These are phyloP conservation scores for Colletotrichum godetiae DNA, from an alignment of 2,329 filamentous ascomycete genomes.

Conservation along the genomic window DNA sequence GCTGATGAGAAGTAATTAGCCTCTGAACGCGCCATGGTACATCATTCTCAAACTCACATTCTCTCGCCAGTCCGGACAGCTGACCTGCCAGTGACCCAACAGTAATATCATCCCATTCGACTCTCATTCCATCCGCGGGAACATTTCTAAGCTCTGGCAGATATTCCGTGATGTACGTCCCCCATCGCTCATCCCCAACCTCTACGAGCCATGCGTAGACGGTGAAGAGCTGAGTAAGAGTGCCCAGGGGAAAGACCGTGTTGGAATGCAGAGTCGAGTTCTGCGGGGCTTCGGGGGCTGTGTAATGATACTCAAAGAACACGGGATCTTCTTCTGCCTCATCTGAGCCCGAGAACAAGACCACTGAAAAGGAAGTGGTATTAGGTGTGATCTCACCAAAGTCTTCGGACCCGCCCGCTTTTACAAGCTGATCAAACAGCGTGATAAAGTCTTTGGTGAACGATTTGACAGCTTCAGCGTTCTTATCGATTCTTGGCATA, in stretches of 20 bases:
- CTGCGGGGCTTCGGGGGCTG: slow-evolving; percentile 24
- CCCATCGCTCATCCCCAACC: slow-evolving; percentile 42
- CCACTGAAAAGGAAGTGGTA: slow-evolving; percentile 43
- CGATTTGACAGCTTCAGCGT: slow-evolving; percentile 22
- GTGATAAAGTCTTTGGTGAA: slow-evolving; percentile 36
- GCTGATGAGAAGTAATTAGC: neutral
- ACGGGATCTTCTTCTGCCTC: slow-evolving; percentile 20
- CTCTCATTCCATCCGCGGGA: neutral
- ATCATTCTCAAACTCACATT: slow-evolving; percentile 25
- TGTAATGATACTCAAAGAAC: slow-evolving; percentile 41
- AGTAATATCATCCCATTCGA: slow-evolving; percentile 39
- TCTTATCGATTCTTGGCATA: slow-evolving; percentile 25
- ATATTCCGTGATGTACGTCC: slow-evolving; percentile 42
- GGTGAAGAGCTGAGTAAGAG: slow-evolving; percentile 46
- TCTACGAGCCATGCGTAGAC: slow-evolving; percentile 46
- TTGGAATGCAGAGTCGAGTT: slow-evolving; percentile 35
- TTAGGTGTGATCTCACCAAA: slow-evolving; percentile 41
- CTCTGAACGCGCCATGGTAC: too few species aligned
- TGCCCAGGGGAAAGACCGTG: slow-evolving; percentile 43
- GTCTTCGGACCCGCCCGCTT: slow-evolving; percentile 35
- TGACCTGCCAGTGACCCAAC: slow-evolving; percentile 39
- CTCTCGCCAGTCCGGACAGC: slow-evolving; percentile 39
- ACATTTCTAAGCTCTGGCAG: slow-evolving; percentile 40
- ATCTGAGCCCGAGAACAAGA: slow-evolving; percentile 38
- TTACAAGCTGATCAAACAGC: slow-evolving; percentile 38